Evolutionary conservation across 2,329 filamentous ascomycete genomes (phyloP).

Genomic region (Amesomyces nigricolor): DNA sequence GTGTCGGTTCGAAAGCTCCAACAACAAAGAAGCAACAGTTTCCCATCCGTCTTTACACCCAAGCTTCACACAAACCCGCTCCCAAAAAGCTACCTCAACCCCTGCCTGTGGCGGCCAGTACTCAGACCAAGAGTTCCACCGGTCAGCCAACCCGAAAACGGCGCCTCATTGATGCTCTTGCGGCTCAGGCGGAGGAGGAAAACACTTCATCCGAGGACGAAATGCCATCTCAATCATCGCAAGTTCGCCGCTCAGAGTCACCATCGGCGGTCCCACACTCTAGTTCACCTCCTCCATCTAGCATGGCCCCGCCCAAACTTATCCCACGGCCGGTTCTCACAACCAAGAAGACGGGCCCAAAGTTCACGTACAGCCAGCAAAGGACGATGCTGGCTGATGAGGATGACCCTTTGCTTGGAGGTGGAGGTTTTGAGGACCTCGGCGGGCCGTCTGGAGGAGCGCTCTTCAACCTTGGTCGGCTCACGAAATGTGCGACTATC

Average conservation of each 20-base stretch:
- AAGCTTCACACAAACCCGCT: conserved; percentile 4
- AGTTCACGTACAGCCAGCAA: conserved; percentile 37
- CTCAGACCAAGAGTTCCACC: not conserved
- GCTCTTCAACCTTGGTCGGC: conserved; percentile 24
- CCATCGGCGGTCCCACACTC: conserved; percentile 17
- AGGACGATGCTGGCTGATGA: conserved; percentile 34
- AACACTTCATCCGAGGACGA: conserved; percentile 29
- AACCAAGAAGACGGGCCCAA: conserved; percentile 32
- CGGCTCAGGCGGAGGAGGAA: conserved; percentile 35
- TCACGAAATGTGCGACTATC: conserved; percentile 22
- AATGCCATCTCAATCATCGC: conserved; percentile 15
- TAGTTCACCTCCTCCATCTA: conserved; percentile 23
- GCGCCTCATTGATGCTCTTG: conserved; percentile 41
- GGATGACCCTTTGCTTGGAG: conserved; percentile 23
- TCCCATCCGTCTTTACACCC: conserved; percentile 24
- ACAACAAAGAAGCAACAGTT: conserved; percentile 20
- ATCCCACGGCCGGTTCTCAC: conserved; percentile 24
- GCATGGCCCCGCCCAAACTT: conserved; percentile 18
- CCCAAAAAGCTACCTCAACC: conserved; percentile 10
- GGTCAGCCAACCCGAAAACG: conserved; percentile 19
- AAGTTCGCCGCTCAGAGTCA: not conserved
- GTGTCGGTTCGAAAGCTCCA: conserved; percentile 15
- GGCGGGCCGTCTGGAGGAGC: conserved; percentile 19
- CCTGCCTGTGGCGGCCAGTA: not conserved
- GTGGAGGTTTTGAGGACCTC: conserved; percentile 21